These are phyloP conservation scores for Hemisphaericaspora subhashii DNA, from an alignment of 1,139 yeast species.

Conservation along the genomic window DNA sequence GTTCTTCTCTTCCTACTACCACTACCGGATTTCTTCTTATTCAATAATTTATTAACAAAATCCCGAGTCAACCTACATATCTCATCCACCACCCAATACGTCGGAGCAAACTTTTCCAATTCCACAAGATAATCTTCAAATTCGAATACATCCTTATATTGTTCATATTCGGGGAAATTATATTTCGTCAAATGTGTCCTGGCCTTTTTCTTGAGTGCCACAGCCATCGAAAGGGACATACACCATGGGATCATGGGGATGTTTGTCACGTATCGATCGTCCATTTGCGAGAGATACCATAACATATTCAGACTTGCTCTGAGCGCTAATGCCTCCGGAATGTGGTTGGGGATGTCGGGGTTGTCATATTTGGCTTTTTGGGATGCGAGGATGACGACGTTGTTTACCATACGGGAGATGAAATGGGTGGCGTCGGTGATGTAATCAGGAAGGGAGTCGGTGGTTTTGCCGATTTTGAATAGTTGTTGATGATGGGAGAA, in stretches of 20 bases:
- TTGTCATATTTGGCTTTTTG: slow-evolving; percentile 31
- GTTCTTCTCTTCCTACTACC: too few species aligned
- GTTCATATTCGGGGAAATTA: slow-evolving; percentile 4
- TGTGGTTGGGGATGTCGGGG: slow-evolving; percentile 21
- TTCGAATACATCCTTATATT: slow-evolving; percentile 11
- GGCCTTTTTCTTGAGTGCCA: slow-evolving; percentile 15
- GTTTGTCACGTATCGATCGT: slow-evolving; percentile 21
- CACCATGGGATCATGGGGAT: slow-evolving; percentile 33
- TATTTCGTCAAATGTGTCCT: slow-evolving; percentile 8
- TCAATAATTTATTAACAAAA: slow-evolving; percentile 22
- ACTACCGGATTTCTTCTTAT: slow-evolving; percentile 12
- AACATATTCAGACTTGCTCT: slow-evolving; percentile 29
- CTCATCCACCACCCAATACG: slow-evolving; percentile 36
- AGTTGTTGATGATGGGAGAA: neutral
- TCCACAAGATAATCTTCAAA: slow-evolving; percentile 22
- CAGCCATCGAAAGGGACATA: slow-evolving; percentile 21
- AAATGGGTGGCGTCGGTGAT: slow-evolving; percentile 23
- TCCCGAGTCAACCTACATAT: slow-evolving; percentile 25
- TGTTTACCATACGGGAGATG: slow-evolving; percentile 27
- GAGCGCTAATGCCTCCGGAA: slow-evolving; percentile 24
- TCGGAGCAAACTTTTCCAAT: slow-evolving; percentile 22
- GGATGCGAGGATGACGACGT: slow-evolving; percentile 25
- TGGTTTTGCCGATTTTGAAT: slow-evolving; percentile 2
- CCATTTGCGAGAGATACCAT: slow-evolving; percentile 24
- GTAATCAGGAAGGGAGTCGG: slow-evolving; percentile 13